phyloP scores from a whole-genome alignment of 768 basidiomycete genomes.

The Clavulina sp. region DNA sequence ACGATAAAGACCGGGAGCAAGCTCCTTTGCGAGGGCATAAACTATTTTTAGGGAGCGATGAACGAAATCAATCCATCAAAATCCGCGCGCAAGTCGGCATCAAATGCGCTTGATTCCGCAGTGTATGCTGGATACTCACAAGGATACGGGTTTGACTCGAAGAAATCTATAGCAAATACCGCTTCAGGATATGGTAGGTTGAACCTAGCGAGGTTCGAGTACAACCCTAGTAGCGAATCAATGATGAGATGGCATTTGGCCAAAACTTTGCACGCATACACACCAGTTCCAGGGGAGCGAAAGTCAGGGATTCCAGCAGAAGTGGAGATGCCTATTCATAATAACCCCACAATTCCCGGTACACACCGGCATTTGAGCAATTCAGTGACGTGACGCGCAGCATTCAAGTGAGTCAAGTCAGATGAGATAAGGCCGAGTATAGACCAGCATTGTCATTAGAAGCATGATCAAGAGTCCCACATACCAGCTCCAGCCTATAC shows the following conservation, averaged over 20 bases:
- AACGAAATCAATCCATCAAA: neutral
- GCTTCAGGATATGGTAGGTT: constrained; percentile 88
- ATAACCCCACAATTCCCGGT: no score
- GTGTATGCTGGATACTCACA: constrained; percentile 29
- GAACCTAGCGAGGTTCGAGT: constrained; percentile 62
- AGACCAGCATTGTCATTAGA: no score
- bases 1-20: constrained; percentile 78
- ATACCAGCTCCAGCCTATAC: no score
- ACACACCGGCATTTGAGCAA: no score
- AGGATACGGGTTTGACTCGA: constrained; percentile 59
- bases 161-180: constrained; percentile 84
- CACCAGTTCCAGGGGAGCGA: constrained; percentile 59
- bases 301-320: constrained; percentile 83
- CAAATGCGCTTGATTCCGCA: no score
- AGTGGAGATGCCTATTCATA: constrained; percentile 47
- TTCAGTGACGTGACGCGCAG: no score
- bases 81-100: no score
- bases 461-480: no score
- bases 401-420: no score
- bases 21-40: constrained; percentile 81
- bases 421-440: no score
- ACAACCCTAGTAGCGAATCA: neutral
- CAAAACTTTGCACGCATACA: constrained; percentile 12
- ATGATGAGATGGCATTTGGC: neutral
- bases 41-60: constrained; percentile 24